These are phyloP conservation scores for Geranium brycei DNA, from an alignment of 345 rosid genomes.

Conservation along the genomic window DNA sequence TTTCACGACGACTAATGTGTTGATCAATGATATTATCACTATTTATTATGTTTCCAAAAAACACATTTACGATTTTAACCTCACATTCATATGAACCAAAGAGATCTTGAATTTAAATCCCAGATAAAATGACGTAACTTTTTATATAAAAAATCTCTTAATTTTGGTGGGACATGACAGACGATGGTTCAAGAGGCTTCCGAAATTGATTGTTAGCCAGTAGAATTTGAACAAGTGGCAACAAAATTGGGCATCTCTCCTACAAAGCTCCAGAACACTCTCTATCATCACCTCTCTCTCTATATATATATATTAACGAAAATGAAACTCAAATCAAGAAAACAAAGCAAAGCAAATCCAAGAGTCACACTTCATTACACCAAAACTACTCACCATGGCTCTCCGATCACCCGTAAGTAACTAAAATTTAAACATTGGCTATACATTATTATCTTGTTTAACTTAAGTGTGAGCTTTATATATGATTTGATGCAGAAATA, in stretches of 20 bases:
- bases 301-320: not conserved
- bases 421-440: not conserved
- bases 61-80: no score
- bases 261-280: constrained; percentile 5
- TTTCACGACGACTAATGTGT: no score
- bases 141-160: no score
- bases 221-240: constrained; percentile 3
- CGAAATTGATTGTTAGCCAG: not conserved
- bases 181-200: not conserved
- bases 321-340: not conserved
- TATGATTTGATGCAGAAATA: no score
- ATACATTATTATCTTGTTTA: no score
- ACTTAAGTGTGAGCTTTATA: no score
- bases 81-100: no score
- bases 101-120: no score
- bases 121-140: no score
- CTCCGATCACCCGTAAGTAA: constrained; percentile 27
- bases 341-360: no score
- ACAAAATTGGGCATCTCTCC: not conserved
- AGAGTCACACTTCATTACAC: not conserved
- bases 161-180: not conserved
- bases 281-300: not conserved
- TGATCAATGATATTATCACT: no score
- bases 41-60: no score
- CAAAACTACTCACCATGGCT: constrained; percentile 18